A percentile compares a stretch with the other conserved stretches of the same genome.
Evolutionary conservation across 352 stramenopile genomes (phyloP).

Genomic region (Phytophthora sp.): DNA sequence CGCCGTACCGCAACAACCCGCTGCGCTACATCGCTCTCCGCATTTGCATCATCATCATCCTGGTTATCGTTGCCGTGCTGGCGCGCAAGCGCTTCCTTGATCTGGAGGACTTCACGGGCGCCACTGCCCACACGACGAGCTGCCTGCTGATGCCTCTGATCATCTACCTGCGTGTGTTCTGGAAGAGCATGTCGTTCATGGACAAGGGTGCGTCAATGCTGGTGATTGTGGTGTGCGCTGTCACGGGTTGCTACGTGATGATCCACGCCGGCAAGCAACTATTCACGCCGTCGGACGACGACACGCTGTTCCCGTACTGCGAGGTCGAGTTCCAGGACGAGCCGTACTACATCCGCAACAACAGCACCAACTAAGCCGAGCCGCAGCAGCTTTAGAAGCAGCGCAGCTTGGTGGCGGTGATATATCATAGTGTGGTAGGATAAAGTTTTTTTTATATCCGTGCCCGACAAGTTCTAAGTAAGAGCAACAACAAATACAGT

Average conservation of each 20-base stretch:
- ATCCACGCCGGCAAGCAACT: conserved; percentile 58
- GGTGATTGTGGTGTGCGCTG: conserved; percentile 48
- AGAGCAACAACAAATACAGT: conserved; percentile 13
- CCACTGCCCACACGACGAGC: conserved; percentile 48
- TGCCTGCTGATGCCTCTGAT: conserved; percentile 58
- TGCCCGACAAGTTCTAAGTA: not conserved
- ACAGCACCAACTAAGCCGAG: conserved; percentile 32
- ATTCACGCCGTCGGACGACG: conserved; percentile 44
- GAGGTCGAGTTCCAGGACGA: conserved; percentile 46
- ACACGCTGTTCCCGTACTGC: conserved; percentile 63
- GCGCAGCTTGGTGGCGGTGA: conserved; percentile 10
- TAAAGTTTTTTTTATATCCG: conserved; percentile 16
- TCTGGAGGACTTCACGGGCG: conserved; percentile 54
- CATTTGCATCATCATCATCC: conserved; percentile 37
- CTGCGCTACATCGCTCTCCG: conserved; percentile 23
- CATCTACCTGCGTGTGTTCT: conserved; percentile 56
- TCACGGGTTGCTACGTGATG: conserved; percentile 59
- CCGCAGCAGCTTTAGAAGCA: conserved; percentile 1
- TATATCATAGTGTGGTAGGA: conserved; percentile 17
- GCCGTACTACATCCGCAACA: conserved; percentile 52
- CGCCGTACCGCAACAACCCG: conserved; percentile 20
- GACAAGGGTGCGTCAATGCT: conserved; percentile 50
- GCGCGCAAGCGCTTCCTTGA: conserved; percentile 55
- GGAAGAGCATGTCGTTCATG: conserved; percentile 43
- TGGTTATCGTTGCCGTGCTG: conserved; percentile 46